Percentiles rank a stretch among this genome's conserved stretches.
Evolutionary conservation across 805 yeast species (phyloP).

Genomic region (Dipodascopsis uninucleata): DNA sequence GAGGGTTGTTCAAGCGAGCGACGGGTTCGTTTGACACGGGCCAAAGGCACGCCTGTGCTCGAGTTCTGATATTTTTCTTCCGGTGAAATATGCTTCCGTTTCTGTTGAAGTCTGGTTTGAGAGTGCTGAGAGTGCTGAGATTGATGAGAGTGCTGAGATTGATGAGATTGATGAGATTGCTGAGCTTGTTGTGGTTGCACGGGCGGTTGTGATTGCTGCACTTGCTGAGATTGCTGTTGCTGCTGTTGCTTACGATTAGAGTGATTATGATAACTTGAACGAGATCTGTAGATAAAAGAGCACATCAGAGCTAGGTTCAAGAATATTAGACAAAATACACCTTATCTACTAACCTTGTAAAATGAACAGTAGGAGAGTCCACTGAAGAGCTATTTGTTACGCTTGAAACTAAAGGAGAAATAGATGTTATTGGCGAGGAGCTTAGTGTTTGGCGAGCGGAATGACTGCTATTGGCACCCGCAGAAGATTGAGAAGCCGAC

Average conservation of each 20-base stretch:
- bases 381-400: conserved; percentile 2
- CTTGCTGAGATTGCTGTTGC: neutral
- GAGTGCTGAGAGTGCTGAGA: neutral
- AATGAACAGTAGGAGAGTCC: conserved; percentile 8
- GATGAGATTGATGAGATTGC: conserved; percentile 1
- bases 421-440: neutral
- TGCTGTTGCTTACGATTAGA: neutral
- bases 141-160: conserved; percentile 3
- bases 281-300: too few species aligned
- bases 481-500: too few species aligned
- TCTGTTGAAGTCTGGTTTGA: conserved; percentile 4
- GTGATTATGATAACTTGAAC: too few species aligned
- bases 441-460: too few species aligned
- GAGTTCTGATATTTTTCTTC: neutral
- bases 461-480: too few species aligned
- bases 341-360: conserved; percentile 9
- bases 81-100: conserved; percentile 11
- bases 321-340: too few species aligned
- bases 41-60: neutral
- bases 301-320: too few species aligned
- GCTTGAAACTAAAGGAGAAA: neutral
- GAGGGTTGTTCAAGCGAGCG: conserved; percentile 4
- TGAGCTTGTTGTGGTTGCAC: conserved; percentile 1
- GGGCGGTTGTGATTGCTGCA: conserved; percentile 2
- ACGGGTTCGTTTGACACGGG: conserved; percentile 7